Base-by-base conservation (phyloP, 2,329 filamentous ascomycete genomes). In the Exutisphaerella laricina region DNA sequence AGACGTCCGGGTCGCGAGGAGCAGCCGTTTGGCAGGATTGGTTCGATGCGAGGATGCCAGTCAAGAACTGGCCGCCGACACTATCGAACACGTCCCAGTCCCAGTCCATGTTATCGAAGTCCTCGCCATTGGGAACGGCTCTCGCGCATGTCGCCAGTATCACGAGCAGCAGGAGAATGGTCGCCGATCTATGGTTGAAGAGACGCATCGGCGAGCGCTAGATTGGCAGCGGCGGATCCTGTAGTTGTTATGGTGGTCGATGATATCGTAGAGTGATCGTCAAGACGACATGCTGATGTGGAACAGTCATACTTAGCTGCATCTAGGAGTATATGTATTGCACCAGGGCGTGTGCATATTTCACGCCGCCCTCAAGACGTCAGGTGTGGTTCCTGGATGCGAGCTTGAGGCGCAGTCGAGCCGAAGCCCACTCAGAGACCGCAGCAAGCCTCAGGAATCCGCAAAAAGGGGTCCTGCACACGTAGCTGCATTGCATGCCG, bases 51-150 rank as follows among this genome's bases (percentile, higher is more conserved):
- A 45, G 17, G 4, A 23, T 14, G 20, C 17, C 29, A 18, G 33
- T 28, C 18, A 29, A 16, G 33, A 45, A 45, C 25, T 45, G 43
- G 20, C 20, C 37, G 7, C 37, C 43, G 22, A 45, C 20, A 21
- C 32, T 37, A 12, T 35, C 33, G 17, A 36, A 33, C 12, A 40
- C 13, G 22, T 32, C 16, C 31, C 33, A 35, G 20, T 17, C 17
- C 37, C 36, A 41, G 23, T 45, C 43, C 37, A 45, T 41, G 17
- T 29, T 30, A 18, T 33, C 43, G 43, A 38, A 37, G 16, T 9
- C 12, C 3, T 12, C 26, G 20, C 18, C 35, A 33, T 39, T 21
- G 13, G 35, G 35, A 12, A 34, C 29, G 21, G 41, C 41, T 18
- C 22, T 31, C 20, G 34, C 41, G 29, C 35, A 39, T 5, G 26